Percentiles rank a stretch among this genome's conserved stretches.
Conservation (phyloP, 164 flowering plant species). For the Santalum album region DNA sequence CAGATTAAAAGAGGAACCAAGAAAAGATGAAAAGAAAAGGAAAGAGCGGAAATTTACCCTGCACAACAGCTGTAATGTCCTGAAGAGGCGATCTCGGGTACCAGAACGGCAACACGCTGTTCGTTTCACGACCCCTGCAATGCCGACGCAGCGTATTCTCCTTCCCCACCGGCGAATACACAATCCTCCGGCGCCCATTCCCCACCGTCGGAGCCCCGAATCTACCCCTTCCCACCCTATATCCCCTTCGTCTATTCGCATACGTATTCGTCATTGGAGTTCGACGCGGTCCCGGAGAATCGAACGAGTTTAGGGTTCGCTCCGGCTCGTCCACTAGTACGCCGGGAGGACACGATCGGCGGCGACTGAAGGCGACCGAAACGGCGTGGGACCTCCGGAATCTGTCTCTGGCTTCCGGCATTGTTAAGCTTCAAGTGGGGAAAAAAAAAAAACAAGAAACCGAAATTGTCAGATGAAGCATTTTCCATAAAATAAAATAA, state of each 20-base stretch:
- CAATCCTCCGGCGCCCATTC: constrained; percentile 11
- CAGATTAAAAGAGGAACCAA: not conserved
- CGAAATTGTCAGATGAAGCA: not conserved
- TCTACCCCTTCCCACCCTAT: constrained; percentile 14
- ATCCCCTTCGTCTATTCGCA: not conserved
- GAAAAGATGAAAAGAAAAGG: not conserved
- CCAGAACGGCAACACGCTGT: constrained; percentile 49
- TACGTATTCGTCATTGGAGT: not conserved
- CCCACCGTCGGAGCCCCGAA: constrained; percentile 13
- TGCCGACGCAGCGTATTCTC: constrained; percentile 25
- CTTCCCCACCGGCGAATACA: constrained; percentile 5
- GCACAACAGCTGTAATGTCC: constrained; percentile 46
- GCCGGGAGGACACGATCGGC: constrained; percentile 7
- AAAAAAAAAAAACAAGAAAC: not conserved
- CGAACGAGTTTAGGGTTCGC: constrained; percentile 5
- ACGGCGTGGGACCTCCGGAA: constrained; percentile 22
- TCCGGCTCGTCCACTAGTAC: constrained; percentile 12
- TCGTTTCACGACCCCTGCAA: constrained; percentile 8
- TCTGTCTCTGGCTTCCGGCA: constrained; percentile 53
- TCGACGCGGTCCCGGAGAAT: constrained; percentile 5
- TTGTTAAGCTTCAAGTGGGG: constrained; percentile 5
- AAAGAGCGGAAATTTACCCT: constrained; percentile 29
- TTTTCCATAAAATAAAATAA: too few relatives aligned
- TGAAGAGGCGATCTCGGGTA: constrained; percentile 67
- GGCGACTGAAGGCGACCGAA: constrained; percentile 15